Evolutionary conservation across 257 asterid genomes (phyloP), one percentile per base, ranked within the genome.

Genomic region (Eustoma russellianum): DNA sequence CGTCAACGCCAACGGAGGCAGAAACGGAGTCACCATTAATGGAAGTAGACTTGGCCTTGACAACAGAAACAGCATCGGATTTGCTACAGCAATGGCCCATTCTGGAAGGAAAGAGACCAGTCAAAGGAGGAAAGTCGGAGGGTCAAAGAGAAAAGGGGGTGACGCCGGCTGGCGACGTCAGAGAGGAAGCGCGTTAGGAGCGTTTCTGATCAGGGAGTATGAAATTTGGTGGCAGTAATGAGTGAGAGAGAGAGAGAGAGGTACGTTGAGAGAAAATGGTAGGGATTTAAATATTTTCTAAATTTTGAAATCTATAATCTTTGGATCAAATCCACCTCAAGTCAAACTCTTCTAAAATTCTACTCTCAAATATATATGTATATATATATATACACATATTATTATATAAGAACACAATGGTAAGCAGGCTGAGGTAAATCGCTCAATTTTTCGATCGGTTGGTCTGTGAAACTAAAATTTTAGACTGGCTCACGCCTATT

Each of bases 21-120:
- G 75, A 43, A 58, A 53, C 57, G 48, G 73, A 30, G 24, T 47
- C 34, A 1, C 17, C 72, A 24, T 51, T 54, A 13, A 33, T 56
- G 15, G 62, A 48, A 44, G 46, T 60, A 17, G 48, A 62, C 12
- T 38, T 38, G 5, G 43, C 10, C 51, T 18, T 71, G 70, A 74
- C 75, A 46, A 56, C 83, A 58, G 95, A 74, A 16, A 43, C 88
- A 17, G 94, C 33, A 33, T 59, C 83, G 64, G 19, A 60, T 56
- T 85, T 91, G 81, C 94, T 85, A 77, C 95, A 92, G 50, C 97
- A 92, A 67, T 88, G 98, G 62, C 98, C 98, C 98, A 88, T 91
- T 60, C 24, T 18, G 68, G 60, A 46, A 49, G 83, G 68, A 70
- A 75, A 66, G 67, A 69, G 24, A 60, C 56, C 18, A 44, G 63